Evolutionary conservation across 2,329 filamentous ascomycete genomes (phyloP).

Genomic region (Fusarium veterinarium): DNA sequence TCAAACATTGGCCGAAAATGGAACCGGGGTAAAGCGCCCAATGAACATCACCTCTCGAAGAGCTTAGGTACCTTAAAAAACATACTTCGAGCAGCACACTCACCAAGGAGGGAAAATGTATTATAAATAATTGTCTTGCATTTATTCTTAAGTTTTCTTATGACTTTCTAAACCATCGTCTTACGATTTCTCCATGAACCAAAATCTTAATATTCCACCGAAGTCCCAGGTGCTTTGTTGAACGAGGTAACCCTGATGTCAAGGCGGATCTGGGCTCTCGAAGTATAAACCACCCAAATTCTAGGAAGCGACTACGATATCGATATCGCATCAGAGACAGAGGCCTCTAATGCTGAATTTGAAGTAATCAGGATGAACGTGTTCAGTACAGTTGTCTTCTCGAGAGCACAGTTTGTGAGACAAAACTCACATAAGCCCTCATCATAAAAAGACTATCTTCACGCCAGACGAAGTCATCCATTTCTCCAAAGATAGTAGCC

Average conservation of each 20-base stretch:
- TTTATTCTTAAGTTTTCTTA: too few species aligned
- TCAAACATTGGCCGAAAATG: too few species aligned
- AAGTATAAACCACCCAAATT: rapidly evolving
- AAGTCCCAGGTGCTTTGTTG: rapidly evolving
- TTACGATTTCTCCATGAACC: too few species aligned
- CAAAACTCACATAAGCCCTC: neutral
- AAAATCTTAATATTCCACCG: rapidly evolving
- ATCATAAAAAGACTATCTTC: rapidly evolving
- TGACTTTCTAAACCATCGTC: too few species aligned
- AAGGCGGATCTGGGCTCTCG: rapidly evolving
- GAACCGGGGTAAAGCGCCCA: too few species aligned
- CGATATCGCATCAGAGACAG: neutral
- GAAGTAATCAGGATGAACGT: neutral
- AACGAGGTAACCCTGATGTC: rapidly evolving
- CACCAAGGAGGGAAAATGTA: too few species aligned
- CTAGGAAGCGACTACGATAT: neutral
- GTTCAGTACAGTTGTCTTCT: neutral
- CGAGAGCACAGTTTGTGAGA: too few species aligned
- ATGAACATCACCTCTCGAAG: too few species aligned
- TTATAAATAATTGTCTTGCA: too few species aligned
- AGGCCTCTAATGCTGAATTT: too few species aligned
- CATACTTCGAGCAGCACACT: too few species aligned
- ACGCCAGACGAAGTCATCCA: neutral
- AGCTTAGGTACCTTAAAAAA: too few species aligned
- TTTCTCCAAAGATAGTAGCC: neutral